Conservation (phyloP, 2,329 filamentous ascomycete genomes). For the Stagonosporopsis rhizophila region DNA sequence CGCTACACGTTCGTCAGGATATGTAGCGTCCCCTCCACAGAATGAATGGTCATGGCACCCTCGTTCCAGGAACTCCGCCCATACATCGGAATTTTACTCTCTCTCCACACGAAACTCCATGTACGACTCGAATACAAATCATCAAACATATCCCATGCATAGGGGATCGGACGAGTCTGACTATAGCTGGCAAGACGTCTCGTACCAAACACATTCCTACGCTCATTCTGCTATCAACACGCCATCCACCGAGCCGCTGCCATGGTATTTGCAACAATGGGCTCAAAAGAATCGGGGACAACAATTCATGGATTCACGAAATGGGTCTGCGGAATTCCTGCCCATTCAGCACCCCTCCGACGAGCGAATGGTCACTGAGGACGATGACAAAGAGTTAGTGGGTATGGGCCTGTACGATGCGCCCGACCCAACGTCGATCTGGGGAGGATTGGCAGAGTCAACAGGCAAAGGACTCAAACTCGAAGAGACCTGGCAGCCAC, state of each 20-base stretch:
- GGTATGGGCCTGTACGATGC: slow-evolving; percentile 83
- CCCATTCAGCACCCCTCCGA: slow-evolving; percentile 58
- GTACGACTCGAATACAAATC: slow-evolving; percentile 30
- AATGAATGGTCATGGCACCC: slow-evolving; percentile 39
- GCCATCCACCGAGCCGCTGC: slow-evolving; percentile 39
- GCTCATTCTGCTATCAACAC: slow-evolving; percentile 41
- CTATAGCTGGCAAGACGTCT: slow-evolving; percentile 37
- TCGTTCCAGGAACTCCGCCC: slow-evolving; percentile 35
- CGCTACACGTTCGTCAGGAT: slow-evolving; percentile 28
- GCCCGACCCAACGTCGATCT: slow-evolving; percentile 67
- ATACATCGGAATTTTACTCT: slow-evolving; percentile 46
- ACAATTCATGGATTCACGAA: slow-evolving; percentile 21
- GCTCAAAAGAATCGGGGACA: slow-evolving; percentile 44
- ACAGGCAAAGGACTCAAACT: slow-evolving; percentile 78
- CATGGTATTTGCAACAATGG: slow-evolving; percentile 50
- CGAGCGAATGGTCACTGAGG: slow-evolving; percentile 63
- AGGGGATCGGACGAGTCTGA: slow-evolving; percentile 38
- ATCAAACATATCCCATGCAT: slow-evolving; percentile 22
- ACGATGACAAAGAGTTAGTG: slow-evolving; percentile 74
- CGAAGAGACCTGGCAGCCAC: slow-evolving; percentile 80
- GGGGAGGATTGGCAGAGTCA: slow-evolving; percentile 55
- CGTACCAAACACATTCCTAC: slow-evolving; percentile 34
- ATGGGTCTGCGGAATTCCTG: slow-evolving; percentile 56
- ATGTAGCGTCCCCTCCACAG: slow-evolving; percentile 32
- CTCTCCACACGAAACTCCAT: slow-evolving; percentile 46